Evolutionary conservation across 2,329 filamentous ascomycete species (phyloP).

Genomic region (Exophiala oligosperma): DNA sequence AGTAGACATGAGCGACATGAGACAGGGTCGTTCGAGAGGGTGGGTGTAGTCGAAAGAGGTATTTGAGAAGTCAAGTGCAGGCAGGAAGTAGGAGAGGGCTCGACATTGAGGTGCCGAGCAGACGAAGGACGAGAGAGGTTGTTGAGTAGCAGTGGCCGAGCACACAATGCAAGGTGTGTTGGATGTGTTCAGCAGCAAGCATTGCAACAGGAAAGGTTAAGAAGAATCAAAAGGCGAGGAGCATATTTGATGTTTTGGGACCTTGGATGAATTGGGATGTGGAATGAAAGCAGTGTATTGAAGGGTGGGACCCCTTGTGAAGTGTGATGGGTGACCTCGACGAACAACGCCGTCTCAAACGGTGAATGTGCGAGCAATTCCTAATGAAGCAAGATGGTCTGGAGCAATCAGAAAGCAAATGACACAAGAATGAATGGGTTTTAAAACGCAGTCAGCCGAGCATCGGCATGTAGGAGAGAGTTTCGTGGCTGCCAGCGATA

Average conservation of each 20-base stretch:
- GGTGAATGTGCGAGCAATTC: slow-evolving; percentile 15
- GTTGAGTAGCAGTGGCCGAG: background rate
- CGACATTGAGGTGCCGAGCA: slow-evolving; percentile 10
- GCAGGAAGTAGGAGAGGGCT: background rate
- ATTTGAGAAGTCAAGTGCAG: slow-evolving; percentile 5
- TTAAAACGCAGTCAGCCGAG: slow-evolving; percentile 27
- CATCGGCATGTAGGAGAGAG: slow-evolving; percentile 19
- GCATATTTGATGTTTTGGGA: slow-evolving; percentile 22
- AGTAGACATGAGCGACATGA: slow-evolving; percentile 23
- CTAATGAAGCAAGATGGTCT: slow-evolving; percentile 3
- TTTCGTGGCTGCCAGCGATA: slow-evolving; percentile 25
- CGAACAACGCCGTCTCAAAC: slow-evolving; percentile 17
- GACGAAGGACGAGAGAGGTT: background rate
- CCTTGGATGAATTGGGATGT: slow-evolving; percentile 21
- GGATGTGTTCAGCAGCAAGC: slow-evolving; percentile 5
- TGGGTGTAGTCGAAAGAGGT: background rate
- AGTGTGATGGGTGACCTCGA: slow-evolving; percentile 14
- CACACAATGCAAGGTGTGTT: background rate
- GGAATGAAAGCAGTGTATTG: slow-evolving; percentile 24
- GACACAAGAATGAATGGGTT: slow-evolving; percentile 15
- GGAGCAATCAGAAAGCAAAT: slow-evolving; percentile 18
- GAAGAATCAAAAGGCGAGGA: slow-evolving; percentile 19
- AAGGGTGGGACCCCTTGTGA: slow-evolving; percentile 16
- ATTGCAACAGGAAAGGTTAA: slow-evolving; percentile 14
- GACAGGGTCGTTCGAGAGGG: background rate